A percentile compares a stretch with the other conserved stretches of the same genome.
These are phyloP conservation scores for Edaphochlamys debaryana DNA, from an alignment of 139 green algal species.

Conservation along the genomic window DNA sequence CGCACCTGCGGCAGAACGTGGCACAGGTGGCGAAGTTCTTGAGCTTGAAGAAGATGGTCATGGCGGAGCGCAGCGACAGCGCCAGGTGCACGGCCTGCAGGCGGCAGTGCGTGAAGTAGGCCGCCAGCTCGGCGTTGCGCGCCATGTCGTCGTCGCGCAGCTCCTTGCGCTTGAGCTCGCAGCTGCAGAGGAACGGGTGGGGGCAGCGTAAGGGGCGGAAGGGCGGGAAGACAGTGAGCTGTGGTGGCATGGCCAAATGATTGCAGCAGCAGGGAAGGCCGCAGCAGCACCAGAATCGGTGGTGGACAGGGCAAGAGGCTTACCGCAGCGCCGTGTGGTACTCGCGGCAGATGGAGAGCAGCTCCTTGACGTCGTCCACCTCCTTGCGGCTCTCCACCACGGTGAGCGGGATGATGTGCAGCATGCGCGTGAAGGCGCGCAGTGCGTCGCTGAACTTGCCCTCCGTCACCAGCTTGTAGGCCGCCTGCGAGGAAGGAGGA, in stretches of 20 bases:
- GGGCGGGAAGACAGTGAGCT: neutral
- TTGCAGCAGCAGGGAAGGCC: too few relatives aligned
- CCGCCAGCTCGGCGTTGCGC: conserved; percentile 92
- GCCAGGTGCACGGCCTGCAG: conserved; percentile 89
- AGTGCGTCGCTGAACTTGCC: conserved; percentile 98
- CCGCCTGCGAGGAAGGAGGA: too few relatives aligned
- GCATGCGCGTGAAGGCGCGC: conserved; percentile 82
- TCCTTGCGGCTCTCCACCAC: conserved; percentile 92
- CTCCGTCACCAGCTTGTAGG: conserved; percentile 96
- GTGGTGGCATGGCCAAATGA: too few relatives aligned
- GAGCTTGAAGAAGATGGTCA: conserved; percentile 97
- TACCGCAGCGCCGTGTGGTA: conserved; percentile 91
- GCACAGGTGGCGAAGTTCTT: conserved; percentile 92
- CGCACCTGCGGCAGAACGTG: conserved; percentile 84
- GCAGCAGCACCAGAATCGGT: too few relatives aligned
- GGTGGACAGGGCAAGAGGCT: too few relatives aligned
- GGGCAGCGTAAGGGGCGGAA: neutral
- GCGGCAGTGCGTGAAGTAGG: conserved; percentile 99
- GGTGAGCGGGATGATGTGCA: conserved; percentile 92
- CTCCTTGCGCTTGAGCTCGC: conserved; percentile 93
- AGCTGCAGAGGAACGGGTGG: conserved; percentile 11
- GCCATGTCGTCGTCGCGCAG: conserved; percentile 71
- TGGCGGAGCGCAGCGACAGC: conserved; percentile 90
- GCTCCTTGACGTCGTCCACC: conserved; percentile 89
- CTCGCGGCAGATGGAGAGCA: conserved; percentile 92